Evolutionary conservation across 2,329 filamentous ascomycete species (phyloP), one percentile per base, ranked within the genome.

Genomic region (Colletotrichum chlorophyti): DNA sequence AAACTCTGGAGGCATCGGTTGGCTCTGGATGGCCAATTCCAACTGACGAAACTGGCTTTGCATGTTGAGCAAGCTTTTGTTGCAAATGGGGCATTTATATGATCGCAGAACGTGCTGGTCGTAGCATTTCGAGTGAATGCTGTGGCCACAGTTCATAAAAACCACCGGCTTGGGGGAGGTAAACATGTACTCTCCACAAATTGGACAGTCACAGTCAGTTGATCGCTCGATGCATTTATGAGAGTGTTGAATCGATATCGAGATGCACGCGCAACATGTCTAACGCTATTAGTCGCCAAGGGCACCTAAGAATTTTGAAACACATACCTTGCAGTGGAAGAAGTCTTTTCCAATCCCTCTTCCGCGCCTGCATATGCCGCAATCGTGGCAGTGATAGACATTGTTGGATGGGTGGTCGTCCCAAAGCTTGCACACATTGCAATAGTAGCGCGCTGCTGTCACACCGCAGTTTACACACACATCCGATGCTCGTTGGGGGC

Each of bases 41-140:
- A 98, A 77, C 65, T 95, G 95, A 45, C 92, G 88, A 77, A 98
- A 99, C 66, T 96, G 91, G 32, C 91, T 85, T 69, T 97, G 94
- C 94, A 99, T 99, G 70, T 98, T 98, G 64, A 92, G 86, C n/a
- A 96, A 89, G 63, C 91, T 97, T 74, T 95, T 96, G 76, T 90
- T 96, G 82, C 95, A 99, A 45, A 97, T 93, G 1, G 94, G 95
- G 68, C 95, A 99, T 69, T 94, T 96, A 78, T 98, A 99, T 6
- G 93, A 96, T 4, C 87, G 88, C 66, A 89, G 88, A 80, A 96
- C 93, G 70, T 97, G 91, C 66, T 95, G 86, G 41, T 91, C 86
- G 69, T 96, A 95, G 75, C 95, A 99, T 58, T 85, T 86, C 67
- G 90, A 88, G 74, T 99, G 95, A 70, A 99, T 96, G 69, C 94